Evolutionary conservation across 1,284 basidiomycete genomes (phyloP).

Genomic region (Rhodotorula sp.): DNA sequence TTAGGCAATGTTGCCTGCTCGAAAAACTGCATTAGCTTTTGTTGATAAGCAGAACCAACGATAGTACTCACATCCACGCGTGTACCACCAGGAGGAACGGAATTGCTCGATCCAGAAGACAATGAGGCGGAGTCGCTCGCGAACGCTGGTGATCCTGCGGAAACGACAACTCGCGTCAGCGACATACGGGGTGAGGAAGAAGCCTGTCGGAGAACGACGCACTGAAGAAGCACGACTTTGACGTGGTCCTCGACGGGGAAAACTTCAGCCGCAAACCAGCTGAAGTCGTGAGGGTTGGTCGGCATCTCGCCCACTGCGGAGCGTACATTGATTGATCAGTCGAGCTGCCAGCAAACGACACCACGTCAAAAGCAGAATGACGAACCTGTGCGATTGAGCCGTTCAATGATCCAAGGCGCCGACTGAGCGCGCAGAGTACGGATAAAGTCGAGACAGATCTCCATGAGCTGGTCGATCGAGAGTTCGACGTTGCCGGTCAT

Average conservation of each 20-base stretch:
- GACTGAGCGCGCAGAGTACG: slow-evolving; percentile 74
- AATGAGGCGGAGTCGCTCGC: slow-evolving; percentile 75
- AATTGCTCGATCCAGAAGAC: slow-evolving; percentile 90
- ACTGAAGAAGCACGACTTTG: slow-evolving; percentile 86
- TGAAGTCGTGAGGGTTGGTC: slow-evolving; percentile 63
- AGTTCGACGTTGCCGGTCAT: slow-evolving; percentile 33
- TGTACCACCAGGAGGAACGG: slow-evolving; percentile 65
- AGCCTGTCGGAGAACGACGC: neutral
- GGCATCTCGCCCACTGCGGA: slow-evolving; percentile 37
- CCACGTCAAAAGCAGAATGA: slow-evolving; percentile 52
- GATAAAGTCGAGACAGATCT: slow-evolving; percentile 74
- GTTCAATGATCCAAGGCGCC: slow-evolving; percentile 86
- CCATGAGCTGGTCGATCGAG: slow-evolving; percentile 60
- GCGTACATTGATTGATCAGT: neutral
- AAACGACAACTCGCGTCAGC: neutral
- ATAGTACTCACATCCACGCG: slow-evolving; percentile 47
- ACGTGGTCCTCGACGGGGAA: slow-evolving; percentile 94
- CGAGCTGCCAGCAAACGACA: too few species aligned
- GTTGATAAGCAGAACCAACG: too few species aligned
- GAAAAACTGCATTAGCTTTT: neutral
- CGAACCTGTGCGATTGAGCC: slow-evolving; percentile 69
- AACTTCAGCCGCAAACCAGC: slow-evolving; percentile 85
- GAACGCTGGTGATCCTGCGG: slow-evolving; percentile 64
- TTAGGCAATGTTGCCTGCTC: slow-evolving; percentile 17
- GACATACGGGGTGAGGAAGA: too few species aligned